A percentile compares a stretch with the other conserved stretches of the same genome.
These are phyloP conservation scores for Beta macrorhiza DNA, from an alignment of 179 eudicot species.

Conservation along the genomic window DNA sequence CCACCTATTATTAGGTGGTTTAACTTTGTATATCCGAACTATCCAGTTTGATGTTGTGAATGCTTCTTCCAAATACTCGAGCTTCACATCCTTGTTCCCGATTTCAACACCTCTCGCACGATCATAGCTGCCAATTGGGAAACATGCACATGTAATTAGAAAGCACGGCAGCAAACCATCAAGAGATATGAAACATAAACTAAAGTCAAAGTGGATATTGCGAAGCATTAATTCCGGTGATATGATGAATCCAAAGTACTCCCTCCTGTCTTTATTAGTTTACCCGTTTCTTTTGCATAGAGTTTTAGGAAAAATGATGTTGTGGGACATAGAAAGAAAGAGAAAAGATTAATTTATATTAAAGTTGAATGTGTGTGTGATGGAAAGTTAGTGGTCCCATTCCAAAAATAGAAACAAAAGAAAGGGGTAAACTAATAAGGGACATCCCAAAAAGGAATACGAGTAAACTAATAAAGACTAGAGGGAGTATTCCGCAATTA, in stretches of 20 bases:
- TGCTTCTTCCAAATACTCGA: conserved; percentile 89
- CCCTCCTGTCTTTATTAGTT: too few species aligned
- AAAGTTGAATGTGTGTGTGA: too few species aligned
- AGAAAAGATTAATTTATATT: too few species aligned
- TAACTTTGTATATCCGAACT: conserved; percentile 71
- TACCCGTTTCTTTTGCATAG: too few species aligned
- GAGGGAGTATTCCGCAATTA: background rate
- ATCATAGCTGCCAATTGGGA: conserved; percentile 62
- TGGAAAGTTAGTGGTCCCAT: too few species aligned
- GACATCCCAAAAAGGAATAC: too few species aligned
- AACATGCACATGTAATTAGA: conserved; percentile 16
- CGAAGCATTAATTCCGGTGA: background rate
- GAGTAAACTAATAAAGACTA: too few species aligned
- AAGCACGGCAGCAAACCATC: background rate
- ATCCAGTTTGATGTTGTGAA: conserved; percentile 79
- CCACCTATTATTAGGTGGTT: conserved; percentile 73
- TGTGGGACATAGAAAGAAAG: too few species aligned
- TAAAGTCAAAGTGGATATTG: background rate
- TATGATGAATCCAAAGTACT: background rate
- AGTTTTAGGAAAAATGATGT: too few species aligned
- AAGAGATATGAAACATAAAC: background rate
- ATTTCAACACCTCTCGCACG: conserved; percentile 98
- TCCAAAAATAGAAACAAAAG: too few species aligned
- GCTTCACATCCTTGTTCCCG: conserved; percentile 92
- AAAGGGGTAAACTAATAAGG: too few species aligned